Conservation (phyloP, 1,284 basidiomycete genomes). For the Meripilus lineatus region DNA sequence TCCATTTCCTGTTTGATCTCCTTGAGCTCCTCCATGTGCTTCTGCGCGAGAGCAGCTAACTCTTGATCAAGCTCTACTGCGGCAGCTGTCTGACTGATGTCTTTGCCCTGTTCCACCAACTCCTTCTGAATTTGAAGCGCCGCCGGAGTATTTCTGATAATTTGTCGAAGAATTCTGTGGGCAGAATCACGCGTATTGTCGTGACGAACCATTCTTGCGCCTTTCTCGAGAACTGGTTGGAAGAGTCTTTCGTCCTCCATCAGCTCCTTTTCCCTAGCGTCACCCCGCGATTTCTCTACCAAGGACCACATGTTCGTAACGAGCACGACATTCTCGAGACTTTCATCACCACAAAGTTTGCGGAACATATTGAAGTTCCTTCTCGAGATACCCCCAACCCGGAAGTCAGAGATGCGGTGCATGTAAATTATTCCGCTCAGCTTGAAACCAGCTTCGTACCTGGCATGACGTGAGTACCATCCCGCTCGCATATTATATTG, state of each 20-base stretch:
- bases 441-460: constrained; percentile 32
- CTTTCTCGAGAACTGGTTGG: constrained; percentile 11
- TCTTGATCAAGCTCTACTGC: constrained; percentile 8
- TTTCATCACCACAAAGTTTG: constrained; percentile 41
- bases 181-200: constrained; percentile 7
- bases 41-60: neutral
- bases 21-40: constrained; percentile 7
- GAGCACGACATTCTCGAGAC: constrained; percentile 42
- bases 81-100: constrained; percentile 8
- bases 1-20: constrained; percentile 4
- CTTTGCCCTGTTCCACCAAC: constrained; percentile 11
- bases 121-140: constrained; percentile 12
- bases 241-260: constrained; percentile 4
- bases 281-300: constrained; percentile 20
- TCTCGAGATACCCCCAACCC: constrained; percentile 42
- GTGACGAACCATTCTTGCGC: constrained; percentile 13
- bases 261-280: constrained; percentile 4
- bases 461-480: constrained; percentile 15
- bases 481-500: neutral
- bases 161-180: constrained; percentile 1
- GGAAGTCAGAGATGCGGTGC: constrained; percentile 46
- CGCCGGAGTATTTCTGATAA: constrained; percentile 6
- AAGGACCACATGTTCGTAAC: constrained; percentile 49
- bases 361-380: constrained; percentile 46
- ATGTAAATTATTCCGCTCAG: constrained; percentile 47